Percentiles rank a stretch among this genome's conserved stretches.
Conservation (phyloP, 805 yeast species). For the Nakazawaea pomicola region DNA sequence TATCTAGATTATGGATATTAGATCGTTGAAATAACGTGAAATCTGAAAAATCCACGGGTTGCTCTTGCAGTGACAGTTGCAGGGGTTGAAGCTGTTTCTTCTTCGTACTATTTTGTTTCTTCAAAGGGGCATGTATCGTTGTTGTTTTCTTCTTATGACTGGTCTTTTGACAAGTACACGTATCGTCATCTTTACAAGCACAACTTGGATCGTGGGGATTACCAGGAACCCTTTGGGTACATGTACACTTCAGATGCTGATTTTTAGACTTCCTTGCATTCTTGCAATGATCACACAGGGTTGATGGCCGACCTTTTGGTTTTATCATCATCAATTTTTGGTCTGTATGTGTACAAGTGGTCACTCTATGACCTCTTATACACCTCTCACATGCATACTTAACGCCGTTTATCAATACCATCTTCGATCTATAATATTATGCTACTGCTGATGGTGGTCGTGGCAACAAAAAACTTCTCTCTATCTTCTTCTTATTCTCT, state of each 20-base stretch:
- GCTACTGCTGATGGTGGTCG: too few relatives aligned
- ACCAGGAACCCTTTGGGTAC: constrained; percentile 44
- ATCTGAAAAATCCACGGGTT: constrained; percentile 1
- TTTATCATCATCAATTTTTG: constrained; percentile 89
- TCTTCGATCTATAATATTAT: constrained; percentile 22
- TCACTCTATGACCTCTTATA: constrained; percentile 93
- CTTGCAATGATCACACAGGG: constrained; percentile 85
- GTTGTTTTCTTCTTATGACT: constrained; percentile 15
- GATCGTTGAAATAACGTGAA: constrained; percentile 6
- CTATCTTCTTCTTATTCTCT: too few relatives aligned
- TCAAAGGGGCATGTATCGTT: constrained; percentile 5
- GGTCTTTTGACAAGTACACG: constrained; percentile 25
- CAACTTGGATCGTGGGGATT: constrained; percentile 21
- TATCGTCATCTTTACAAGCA: constrained; percentile 26
- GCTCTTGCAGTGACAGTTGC: constrained; percentile 1
- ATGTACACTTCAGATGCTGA: constrained; percentile 64
- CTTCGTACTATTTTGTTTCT: constrained; percentile 9
- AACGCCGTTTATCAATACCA: constrained; percentile 90
- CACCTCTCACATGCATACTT: constrained; percentile 96
- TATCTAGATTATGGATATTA: constrained; percentile 5
- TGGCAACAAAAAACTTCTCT: not conserved
- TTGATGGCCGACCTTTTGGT: constrained; percentile 94
- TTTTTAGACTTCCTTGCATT: constrained; percentile 65
- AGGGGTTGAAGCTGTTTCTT: not conserved
- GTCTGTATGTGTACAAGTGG: constrained; percentile 89